Percentiles rank a stretch among this genome's conserved stretches.
phyloP scores from a whole-genome alignment of 208 protist genomes.

The Trichomonas vaginalis region DNA sequence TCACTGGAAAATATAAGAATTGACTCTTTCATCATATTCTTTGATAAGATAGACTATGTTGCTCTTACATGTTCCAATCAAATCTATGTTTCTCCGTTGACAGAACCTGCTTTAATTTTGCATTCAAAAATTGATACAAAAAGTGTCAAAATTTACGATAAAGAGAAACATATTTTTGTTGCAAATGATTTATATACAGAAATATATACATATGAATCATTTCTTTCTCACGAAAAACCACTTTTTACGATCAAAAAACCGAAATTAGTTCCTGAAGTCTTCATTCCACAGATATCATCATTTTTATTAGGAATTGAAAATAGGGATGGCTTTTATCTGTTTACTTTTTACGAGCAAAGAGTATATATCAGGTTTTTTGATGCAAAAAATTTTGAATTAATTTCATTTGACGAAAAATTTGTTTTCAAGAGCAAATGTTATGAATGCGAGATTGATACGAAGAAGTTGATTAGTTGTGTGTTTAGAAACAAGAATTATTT shows the following conservation, averaged over 20 bases:
- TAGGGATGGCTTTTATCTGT: neutral
- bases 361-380: neutral
- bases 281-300: neutral
- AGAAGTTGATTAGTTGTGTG: neutral
- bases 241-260: neutral
- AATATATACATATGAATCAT: neutral
- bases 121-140: neutral
- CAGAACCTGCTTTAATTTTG: neutral
- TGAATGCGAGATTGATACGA: neutral
- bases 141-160: neutral
- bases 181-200: neutral
- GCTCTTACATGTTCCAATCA: neutral
- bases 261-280: neutral
- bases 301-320: neutral
- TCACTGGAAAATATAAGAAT: neutral
- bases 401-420: neutral
- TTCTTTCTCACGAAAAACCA: neutral
- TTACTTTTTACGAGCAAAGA: neutral
- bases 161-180: neutral
- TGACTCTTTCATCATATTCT: too few relatives aligned
- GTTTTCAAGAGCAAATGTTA: too few relatives aligned
- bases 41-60: too few relatives aligned
- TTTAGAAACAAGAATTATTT: neutral
- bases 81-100: neutral
- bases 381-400: neutral